Conservation (phyloP, 140 eudicot genomes). For the Oenanthe javanica region DNA sequence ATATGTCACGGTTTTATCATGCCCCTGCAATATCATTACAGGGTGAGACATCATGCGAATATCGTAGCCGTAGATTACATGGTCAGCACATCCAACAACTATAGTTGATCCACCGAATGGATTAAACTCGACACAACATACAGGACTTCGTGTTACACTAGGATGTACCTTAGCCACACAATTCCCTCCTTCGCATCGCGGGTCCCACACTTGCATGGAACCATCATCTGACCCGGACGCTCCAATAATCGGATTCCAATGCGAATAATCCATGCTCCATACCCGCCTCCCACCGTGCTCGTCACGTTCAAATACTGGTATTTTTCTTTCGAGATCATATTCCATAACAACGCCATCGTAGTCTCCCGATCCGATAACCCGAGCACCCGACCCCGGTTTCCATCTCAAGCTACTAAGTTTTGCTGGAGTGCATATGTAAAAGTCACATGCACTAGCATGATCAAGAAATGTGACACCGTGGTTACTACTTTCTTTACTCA, state of each 20-base stretch:
- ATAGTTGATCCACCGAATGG: slow-evolving; percentile 51
- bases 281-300: slow-evolving; percentile 67
- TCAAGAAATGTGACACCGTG: slow-evolving; percentile 14
- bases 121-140: slow-evolving; percentile 67
- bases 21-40: slow-evolving; percentile 41
- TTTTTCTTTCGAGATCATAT: slow-evolving; percentile 56
- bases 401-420: slow-evolving; percentile 74
- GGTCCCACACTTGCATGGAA: slow-evolving; percentile 80
- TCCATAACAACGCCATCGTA: slow-evolving; percentile 72
- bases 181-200: slow-evolving; percentile 46
- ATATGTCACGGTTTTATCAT: slow-evolving; percentile 49
- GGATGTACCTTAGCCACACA: slow-evolving; percentile 44
- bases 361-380: slow-evolving; percentile 59
- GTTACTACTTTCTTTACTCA: not conserved
- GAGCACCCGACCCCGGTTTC: slow-evolving; percentile 52
- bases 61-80: slow-evolving; percentile 54
- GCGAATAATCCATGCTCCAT: slow-evolving; percentile 73
- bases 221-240: slow-evolving; percentile 91
- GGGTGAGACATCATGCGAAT: slow-evolving; percentile 43
- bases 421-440: slow-evolving; percentile 56
- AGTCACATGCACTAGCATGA: slow-evolving; percentile 38
- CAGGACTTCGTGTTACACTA: slow-evolving; percentile 29
- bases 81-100: slow-evolving; percentile 77
- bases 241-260: slow-evolving; percentile 38
- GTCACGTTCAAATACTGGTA: slow-evolving; percentile 66